phyloP scores from a whole-genome alignment of 2,329 filamentous ascomycete genomes.

The Colletotrichum spinosum region DNA sequence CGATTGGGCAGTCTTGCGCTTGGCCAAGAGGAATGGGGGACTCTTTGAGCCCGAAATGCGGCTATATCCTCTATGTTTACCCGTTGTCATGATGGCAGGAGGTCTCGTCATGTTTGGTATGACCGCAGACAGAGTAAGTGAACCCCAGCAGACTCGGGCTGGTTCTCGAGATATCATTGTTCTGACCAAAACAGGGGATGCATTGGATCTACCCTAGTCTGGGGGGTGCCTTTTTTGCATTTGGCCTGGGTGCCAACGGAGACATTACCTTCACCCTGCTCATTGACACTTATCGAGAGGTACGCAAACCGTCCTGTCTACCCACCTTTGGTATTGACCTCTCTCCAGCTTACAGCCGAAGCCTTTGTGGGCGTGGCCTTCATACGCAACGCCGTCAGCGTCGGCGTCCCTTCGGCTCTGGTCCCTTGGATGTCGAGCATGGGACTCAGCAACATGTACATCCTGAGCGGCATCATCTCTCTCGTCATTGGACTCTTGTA shows the following conservation, averaged over 20 bases:
- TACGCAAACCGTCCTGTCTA: slow-evolving; percentile 33
- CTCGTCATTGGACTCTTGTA: slow-evolving; percentile 41
- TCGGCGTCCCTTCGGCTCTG: slow-evolving; percentile 45
- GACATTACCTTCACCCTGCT: slow-evolving; percentile 49
- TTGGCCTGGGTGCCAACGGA: slow-evolving; percentile 49
- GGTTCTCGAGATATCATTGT: background rate
- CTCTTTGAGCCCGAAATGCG: slow-evolving; percentile 58
- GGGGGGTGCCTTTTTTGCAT: slow-evolving; percentile 50
- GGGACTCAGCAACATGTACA: slow-evolving; percentile 46
- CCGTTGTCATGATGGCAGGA: slow-evolving; percentile 44
- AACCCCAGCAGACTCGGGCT: too few species aligned
- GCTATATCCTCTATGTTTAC: slow-evolving; percentile 44
- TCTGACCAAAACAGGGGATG: slow-evolving; percentile 43
- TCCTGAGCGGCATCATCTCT: slow-evolving; percentile 41
- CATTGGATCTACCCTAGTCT: slow-evolving; percentile 53
- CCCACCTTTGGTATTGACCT: background rate
- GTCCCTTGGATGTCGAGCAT: slow-evolving; percentile 46
- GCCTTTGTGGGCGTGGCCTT: slow-evolving; percentile 48
- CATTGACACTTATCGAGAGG: slow-evolving; percentile 51
- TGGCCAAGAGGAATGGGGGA: slow-evolving; percentile 50
- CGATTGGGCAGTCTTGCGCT: slow-evolving; percentile 50
- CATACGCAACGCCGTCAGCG: slow-evolving; percentile 45
- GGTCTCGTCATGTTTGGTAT: slow-evolving; percentile 52
- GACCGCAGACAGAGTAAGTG: slow-evolving; percentile 46
- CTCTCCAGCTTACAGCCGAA: slow-evolving; percentile 41